Evolutionary conservation across 345 rosid species (phyloP), one percentile per base, ranked within the genome.

Genomic region (Lumnitzera littorea): DNA sequence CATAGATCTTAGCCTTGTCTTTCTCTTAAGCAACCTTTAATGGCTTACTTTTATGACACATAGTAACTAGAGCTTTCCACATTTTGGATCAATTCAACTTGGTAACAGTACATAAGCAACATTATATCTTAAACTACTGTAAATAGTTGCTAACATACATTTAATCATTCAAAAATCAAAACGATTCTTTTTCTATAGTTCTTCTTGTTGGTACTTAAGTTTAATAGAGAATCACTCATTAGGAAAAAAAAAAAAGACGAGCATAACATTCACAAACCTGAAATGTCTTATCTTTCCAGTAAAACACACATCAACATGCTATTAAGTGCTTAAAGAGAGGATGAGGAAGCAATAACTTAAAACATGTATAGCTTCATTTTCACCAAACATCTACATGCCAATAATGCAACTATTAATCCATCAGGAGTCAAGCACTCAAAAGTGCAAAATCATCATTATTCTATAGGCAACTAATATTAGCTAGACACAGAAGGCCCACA

Each of bases 21-120:
- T 13, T 20, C 23, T 57, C 20, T 23, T 41, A 20, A 47, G 25
- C 1, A 48, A 48, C 11, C 43, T 55, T n/a, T 2, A 3, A 61
- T 11, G 5, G 12, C 77, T 63, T 68, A 3, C 60, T 67, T 25
- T 48, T 60, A 62, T 14, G 25, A 68, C 41, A 61, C 77, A 81
- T 58, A 73, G 82, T 64, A 77, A 24, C 66, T 20, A 80, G 50
- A 80, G 53, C 62, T 82, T 85, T 86, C 86, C 80, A 70, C 80
- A 78, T 67, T 64, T 77, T 1, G 86, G 83, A 65, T 82, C 86
- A 80, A 59, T 64, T 85, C 88, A 60, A 72, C 86, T 88, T 80
- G 84, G 61, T 24, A 72, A 49, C 58, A 67, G 43, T 24, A 51
- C n/a, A 50, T 25, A 51, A 53, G 24, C 50, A 56, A 51, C 24